Conservation (phyloP, 2,329 filamentous ascomycete genomes). For the Albophoma yamanashiensis region DNA sequence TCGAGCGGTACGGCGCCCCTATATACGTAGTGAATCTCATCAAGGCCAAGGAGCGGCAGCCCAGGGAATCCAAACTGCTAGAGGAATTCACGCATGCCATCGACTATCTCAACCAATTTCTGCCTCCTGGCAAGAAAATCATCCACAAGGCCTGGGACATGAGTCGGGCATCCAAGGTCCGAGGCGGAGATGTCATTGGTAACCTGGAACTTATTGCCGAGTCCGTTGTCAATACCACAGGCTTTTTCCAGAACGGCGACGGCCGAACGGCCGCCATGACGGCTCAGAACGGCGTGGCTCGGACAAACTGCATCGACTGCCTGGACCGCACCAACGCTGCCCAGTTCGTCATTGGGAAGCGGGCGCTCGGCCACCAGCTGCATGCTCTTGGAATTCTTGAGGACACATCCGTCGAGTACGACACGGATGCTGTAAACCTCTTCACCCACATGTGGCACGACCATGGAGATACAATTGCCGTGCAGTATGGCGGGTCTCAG, state of each 20-base stretch:
- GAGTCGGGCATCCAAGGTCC: conserved; percentile 86
- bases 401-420: conserved; percentile 72
- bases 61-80: conserved; percentile 83
- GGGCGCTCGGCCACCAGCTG: conserved; percentile 83
- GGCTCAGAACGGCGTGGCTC: conserved; percentile 83
- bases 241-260: conserved; percentile 92
- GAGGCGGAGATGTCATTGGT: conserved; percentile 88
- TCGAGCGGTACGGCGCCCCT: conserved; percentile 84
- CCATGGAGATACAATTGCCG: conserved; percentile 93
- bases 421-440: conserved; percentile 89
- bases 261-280: conserved; percentile 48
- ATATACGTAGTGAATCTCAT: conserved; percentile 89
- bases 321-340: conserved; percentile 94
- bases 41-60: conserved; percentile 77
- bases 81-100: conserved; percentile 81
- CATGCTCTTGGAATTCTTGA: conserved; percentile 83
- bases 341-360: conserved; percentile 94
- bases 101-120: conserved; percentile 86
- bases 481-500: conserved; percentile 95
- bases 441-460: conserved; percentile 99
- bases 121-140: conserved; percentile 75
- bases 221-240: conserved; percentile 72
- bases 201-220: conserved; percentile 85
- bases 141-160: conserved; percentile 96
- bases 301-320: conserved; percentile 97